These are phyloP conservation scores for Fremontodendron californicum DNA, from an alignment of 345 rosid species.

Conservation along the genomic window DNA sequence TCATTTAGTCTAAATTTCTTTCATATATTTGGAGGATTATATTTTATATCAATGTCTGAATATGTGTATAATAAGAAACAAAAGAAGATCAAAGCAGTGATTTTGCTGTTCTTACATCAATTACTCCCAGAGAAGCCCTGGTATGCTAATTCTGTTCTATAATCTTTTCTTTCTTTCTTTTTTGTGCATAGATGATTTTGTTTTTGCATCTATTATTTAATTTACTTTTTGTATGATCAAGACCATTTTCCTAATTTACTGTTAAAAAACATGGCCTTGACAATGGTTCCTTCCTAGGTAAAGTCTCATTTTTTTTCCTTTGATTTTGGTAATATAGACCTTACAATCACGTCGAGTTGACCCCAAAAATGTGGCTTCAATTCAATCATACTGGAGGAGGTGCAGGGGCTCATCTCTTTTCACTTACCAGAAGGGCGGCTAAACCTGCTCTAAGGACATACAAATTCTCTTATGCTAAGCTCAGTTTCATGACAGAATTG, in stretches of 20 bases:
- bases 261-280: not conserved
- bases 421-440: conserved; percentile 86
- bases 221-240: not conserved
- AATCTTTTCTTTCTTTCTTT: not conserved
- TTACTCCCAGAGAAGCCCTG: conserved; percentile 49
- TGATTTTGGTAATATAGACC: conserved; percentile 37
- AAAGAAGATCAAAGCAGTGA: conserved; percentile 47
- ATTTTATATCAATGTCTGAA: no score
- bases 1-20: no score
- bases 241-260: not conserved
- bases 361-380: conserved; percentile 88
- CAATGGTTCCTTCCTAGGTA: not conserved
- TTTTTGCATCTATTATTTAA: no score
- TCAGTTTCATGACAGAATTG: not conserved
- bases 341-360: conserved; percentile 51
- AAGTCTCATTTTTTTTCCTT: not conserved
- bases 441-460: conserved; percentile 79
- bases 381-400: conserved; percentile 95
- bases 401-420: conserved; percentile 82
- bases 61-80: conserved; percentile 29
- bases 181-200: not conserved
- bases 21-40: no score
- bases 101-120: conserved; percentile 64
- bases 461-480: not conserved
- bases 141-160: conserved; percentile 30